These are phyloP conservation scores for Cyclotella kingstonii DNA, from an alignment of 108 stramenopile genomes.

Conservation along the genomic window DNA sequence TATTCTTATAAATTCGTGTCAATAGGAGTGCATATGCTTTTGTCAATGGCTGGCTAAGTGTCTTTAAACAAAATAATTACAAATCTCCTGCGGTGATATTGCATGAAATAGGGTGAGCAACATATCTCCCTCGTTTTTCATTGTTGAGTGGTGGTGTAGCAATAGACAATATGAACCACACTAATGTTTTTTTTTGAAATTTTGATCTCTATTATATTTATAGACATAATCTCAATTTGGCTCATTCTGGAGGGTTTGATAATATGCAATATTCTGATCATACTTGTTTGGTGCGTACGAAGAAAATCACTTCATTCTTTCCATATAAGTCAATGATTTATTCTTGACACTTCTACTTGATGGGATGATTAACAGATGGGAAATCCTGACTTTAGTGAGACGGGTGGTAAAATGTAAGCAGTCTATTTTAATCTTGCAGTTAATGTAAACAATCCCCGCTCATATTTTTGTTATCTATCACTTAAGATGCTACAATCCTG, in stretches of 20 bases:
- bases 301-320: too few relatives aligned
- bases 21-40: conserved; percentile 40
- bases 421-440: neutral
- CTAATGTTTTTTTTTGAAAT: neutral
- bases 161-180: neutral
- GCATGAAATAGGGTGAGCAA: conserved; percentile 34
- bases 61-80: conserved; percentile 23
- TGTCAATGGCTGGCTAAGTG: conserved; percentile 29
- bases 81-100: conserved; percentile 22
- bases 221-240: conserved; percentile 30
- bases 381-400: conserved; percentile 23
- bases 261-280: conserved; percentile 31
- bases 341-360: too few relatives aligned
- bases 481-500: conserved; percentile 16
- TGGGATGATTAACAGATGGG: too few relatives aligned
- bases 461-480: too few relatives aligned
- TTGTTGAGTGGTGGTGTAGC: neutral
- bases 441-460: neutral
- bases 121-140: neutral
- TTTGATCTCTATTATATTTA: neutral
- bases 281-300: conserved; percentile 25
- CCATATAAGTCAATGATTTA: too few relatives aligned
- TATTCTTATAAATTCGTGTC: neutral
- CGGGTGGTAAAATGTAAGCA: conserved; percentile 3
- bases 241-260: conserved; percentile 34